These are phyloP conservation scores for Balansia obtecta DNA, from an alignment of 2,329 filamentous ascomycete species.

Conservation along the genomic window DNA sequence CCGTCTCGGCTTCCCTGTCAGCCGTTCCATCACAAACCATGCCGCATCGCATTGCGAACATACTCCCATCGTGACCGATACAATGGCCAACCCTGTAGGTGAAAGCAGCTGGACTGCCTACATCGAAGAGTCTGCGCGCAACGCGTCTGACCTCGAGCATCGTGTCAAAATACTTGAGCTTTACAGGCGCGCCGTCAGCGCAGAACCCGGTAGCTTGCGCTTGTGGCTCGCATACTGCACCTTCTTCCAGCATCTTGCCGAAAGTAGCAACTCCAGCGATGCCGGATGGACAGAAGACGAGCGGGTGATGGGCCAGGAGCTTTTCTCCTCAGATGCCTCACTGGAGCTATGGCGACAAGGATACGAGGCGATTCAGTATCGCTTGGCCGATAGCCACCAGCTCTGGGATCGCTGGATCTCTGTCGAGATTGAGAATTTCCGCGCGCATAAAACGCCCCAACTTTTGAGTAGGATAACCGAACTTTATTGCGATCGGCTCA, in stretches of 20 bases:
- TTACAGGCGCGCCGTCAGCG: constrained; percentile 55
- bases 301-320: constrained; percentile 52
- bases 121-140: constrained; percentile 56
- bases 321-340: constrained; percentile 57
- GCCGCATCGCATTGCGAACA: not conserved
- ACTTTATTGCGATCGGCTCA: constrained; percentile 58
- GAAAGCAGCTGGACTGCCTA: constrained; percentile 70
- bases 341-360: constrained; percentile 60
- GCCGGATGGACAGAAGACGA: constrained; percentile 53
- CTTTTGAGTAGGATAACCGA: constrained; percentile 53
- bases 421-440: constrained; percentile 56
- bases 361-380: constrained; percentile 59
- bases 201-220: constrained; percentile 61
- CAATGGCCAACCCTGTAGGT: constrained; percentile 49
- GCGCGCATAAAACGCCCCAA: constrained; percentile 38
- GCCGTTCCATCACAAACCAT: not conserved
- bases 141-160: constrained; percentile 49
- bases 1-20: not conserved
- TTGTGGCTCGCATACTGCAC: constrained; percentile 71
- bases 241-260: constrained; percentile 62
- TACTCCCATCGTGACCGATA: constrained; percentile 10
- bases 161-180: constrained; percentile 60
- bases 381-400: constrained; percentile 62
- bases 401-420: constrained; percentile 72
- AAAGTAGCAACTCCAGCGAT: constrained; percentile 45